These are phyloP conservation scores for Meira nashicola DNA, from an alignment of 1,284 basidiomycete species.

Conservation along the genomic window DNA sequence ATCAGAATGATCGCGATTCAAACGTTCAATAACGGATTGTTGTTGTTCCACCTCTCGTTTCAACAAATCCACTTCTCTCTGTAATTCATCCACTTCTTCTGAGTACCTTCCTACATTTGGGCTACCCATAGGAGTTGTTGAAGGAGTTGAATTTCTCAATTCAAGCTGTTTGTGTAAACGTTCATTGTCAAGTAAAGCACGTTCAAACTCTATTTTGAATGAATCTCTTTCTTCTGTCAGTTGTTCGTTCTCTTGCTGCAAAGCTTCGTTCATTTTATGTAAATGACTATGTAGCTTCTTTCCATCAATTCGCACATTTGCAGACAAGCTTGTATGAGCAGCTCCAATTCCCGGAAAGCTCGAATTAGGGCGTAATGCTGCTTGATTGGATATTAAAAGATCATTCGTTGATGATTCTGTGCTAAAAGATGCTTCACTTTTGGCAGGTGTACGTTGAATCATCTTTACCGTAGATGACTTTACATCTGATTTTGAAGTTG, in stretches of 20 bases:
- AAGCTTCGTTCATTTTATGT: constrained; percentile 11
- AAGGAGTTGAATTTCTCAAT: background rate
- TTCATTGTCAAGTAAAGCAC: constrained; percentile 11
- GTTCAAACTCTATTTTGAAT: constrained; percentile 11
- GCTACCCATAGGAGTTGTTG: too few relatives aligned
- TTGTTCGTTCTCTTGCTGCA: constrained; percentile 9
- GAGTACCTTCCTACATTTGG: too few relatives aligned
- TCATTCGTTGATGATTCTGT: constrained; percentile 12
- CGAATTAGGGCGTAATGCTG: constrained; percentile 9
- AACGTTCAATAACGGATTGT: too few relatives aligned
- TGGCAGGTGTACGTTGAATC: too few relatives aligned
- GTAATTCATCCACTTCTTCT: too few relatives aligned
- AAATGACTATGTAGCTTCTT: constrained; percentile 9
- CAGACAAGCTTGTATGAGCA: background rate
- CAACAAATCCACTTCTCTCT: too few relatives aligned
- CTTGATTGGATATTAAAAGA: background rate
- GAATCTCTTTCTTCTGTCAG: constrained; percentile 11
- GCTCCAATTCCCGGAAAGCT: constrained; percentile 16
- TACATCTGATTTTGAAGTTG: too few relatives aligned
- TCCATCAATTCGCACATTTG: constrained; percentile 2
- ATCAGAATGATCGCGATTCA: too few relatives aligned
- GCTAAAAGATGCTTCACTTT: too few relatives aligned
- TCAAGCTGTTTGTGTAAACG: background rate
- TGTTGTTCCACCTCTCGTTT: too few relatives aligned
- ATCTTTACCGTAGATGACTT: too few relatives aligned